Evolutionary conservation across 1,139 yeast genomes (phyloP).

Genomic region (Scheffersomyces illinoinensis): DNA sequence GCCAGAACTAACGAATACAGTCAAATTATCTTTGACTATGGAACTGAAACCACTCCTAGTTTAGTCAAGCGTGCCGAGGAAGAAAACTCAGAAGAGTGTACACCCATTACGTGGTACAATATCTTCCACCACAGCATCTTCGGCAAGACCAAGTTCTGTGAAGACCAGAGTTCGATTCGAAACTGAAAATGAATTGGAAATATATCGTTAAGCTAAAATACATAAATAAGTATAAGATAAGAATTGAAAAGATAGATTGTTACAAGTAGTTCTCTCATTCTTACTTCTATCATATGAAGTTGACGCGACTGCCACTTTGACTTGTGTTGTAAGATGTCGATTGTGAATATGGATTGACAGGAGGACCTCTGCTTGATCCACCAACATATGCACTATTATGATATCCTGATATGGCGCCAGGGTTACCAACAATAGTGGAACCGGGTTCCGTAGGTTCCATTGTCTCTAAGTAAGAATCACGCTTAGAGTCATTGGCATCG

Average conservation of each 20-base stretch:
- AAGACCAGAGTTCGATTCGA: not conserved
- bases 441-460: slow-evolving; percentile 47
- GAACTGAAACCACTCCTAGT: not conserved
- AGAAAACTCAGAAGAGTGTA: slow-evolving; percentile 28
- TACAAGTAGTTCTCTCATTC: not conserved
- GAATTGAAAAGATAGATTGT: slow-evolving; percentile 10
- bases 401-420: slow-evolving; percentile 32
- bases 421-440: slow-evolving; percentile 47
- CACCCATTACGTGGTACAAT: slow-evolving; percentile 50
- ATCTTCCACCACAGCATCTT: slow-evolving; percentile 50
- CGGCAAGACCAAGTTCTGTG: slow-evolving; percentile 48
- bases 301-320: slow-evolving; percentile 16
- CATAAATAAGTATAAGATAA: slow-evolving; percentile 1
- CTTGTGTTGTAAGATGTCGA: slow-evolving; percentile 1
- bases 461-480: slow-evolving; percentile 34
- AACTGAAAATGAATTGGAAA: not conserved
- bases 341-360: slow-evolving; percentile 1
- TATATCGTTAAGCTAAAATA: not conserved
- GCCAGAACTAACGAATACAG: not conserved
- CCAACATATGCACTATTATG: slow-evolving; percentile 13
- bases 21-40: not conserved
- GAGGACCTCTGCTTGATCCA: slow-evolving; percentile 3
- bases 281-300: slow-evolving; percentile 7
- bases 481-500: slow-evolving; percentile 20
- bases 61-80: not conserved